These are phyloP conservation scores for Phytophthora podocarpi DNA, from an alignment of 352 stramenopile genomes.

Conservation along the genomic window DNA sequence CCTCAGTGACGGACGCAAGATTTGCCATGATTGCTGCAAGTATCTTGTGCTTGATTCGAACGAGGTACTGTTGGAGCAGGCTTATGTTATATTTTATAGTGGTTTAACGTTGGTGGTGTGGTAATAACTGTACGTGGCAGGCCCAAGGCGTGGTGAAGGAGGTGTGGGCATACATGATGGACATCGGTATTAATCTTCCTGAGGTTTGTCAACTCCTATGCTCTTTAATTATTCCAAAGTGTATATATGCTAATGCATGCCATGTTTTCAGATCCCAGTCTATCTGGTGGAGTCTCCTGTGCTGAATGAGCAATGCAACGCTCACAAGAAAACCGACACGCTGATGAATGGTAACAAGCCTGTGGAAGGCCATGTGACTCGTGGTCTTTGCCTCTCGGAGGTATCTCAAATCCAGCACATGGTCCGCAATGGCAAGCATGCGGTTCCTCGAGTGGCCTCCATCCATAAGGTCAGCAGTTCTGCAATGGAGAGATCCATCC, in stretches of 20 bases:
- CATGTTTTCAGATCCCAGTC: conserved; percentile 50
- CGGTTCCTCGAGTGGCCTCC: conserved; percentile 46
- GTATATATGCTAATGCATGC: not conserved
- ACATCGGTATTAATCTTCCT: conserved; percentile 66
- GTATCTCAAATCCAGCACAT: conserved; percentile 61
- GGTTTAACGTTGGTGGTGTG: not conserved
- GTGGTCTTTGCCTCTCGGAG: conserved; percentile 61
- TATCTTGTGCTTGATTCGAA: conserved; percentile 65
- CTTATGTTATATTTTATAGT: not conserved
- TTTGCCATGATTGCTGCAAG: conserved; percentile 66
- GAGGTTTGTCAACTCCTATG: conserved; percentile 31
- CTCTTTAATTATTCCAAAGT: not conserved
- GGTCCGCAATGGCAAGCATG: conserved; percentile 41
- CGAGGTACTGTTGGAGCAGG: conserved; percentile 36
- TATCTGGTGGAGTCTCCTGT: conserved; percentile 66
- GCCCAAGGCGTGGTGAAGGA: conserved; percentile 51
- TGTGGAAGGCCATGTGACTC: conserved; percentile 44
- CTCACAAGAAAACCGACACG: conserved; percentile 33
- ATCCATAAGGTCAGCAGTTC: conserved; percentile 49
- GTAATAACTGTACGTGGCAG: conserved; percentile 7
- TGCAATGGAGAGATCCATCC: not conserved
- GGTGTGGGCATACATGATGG: conserved; percentile 74
- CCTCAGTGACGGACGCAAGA: conserved; percentile 67
- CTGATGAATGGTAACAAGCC: conserved; percentile 39
- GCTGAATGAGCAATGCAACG: conserved; percentile 54